phyloP scores from a whole-genome alignment of 2,329 filamentous ascomycete species.

The Aspergillus pseudoviridinutans region DNA sequence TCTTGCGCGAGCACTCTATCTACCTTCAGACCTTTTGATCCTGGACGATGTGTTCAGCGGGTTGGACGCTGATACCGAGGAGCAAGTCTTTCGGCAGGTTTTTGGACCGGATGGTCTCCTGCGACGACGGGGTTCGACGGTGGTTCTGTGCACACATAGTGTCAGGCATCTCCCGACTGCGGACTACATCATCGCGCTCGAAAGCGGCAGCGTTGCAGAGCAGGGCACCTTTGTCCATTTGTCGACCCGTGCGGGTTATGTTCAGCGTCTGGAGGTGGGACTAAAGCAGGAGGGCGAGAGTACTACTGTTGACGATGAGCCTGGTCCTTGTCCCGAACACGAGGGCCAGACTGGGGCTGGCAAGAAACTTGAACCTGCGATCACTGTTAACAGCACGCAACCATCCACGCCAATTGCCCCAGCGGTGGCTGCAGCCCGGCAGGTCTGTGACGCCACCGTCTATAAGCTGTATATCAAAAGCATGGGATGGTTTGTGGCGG shows the following conservation, averaged over 20 bases:
- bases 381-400: not conserved
- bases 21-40: conserved; percentile 36
- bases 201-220: conserved; percentile 17
- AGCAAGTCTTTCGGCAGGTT: conserved; percentile 4
- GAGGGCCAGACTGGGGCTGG: not conserved
- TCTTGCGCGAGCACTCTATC: conserved; percentile 48
- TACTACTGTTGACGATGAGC: conserved; percentile 9
- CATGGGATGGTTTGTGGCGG: conserved; percentile 15
- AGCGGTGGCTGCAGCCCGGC: conserved; percentile 29
- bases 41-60: conserved; percentile 48
- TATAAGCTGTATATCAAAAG: conserved; percentile 20
- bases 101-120: conserved; percentile 3
- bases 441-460: conserved; percentile 25
- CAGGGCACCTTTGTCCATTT: conserved; percentile 2
- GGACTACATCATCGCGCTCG: conserved; percentile 41
- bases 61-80: conserved; percentile 15
- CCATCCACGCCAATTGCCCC: not conserved
- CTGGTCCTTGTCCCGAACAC: not conserved
- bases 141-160: conserved; percentile 42
- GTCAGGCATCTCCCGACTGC: conserved; percentile 33
- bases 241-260: conserved; percentile 1
- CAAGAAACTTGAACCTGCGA: not conserved
- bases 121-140: not conserved
- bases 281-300: not conserved
- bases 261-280: conserved; percentile 1